Conservation (phyloP, 2,329 filamentous ascomycete genomes). For the Graphilbum fragrans region DNA sequence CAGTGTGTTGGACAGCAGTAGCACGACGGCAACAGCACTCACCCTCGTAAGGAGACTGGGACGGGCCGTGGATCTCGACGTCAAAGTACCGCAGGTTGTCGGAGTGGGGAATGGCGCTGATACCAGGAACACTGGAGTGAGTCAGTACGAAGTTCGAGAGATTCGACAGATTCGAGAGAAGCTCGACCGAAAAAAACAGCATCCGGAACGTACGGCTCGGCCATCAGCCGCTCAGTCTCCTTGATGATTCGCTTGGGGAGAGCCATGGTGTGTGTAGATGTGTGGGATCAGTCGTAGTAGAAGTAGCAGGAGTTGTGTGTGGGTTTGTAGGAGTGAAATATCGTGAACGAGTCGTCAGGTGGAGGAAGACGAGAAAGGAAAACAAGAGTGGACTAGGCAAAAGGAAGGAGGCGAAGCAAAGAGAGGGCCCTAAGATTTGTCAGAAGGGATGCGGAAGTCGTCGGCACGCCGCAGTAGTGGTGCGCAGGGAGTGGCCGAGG, state of each 20-base stretch:
- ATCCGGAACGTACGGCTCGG: slow-evolving; percentile 63
- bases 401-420: too few species aligned
- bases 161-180: background rate
- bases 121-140: slow-evolving; percentile 71
- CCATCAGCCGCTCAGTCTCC: slow-evolving; percentile 94
- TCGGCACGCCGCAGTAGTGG: too few species aligned
- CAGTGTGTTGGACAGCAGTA: background rate
- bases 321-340: too few species aligned
- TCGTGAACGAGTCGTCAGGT: too few species aligned
- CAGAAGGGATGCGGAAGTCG: too few species aligned
- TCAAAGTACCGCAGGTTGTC: slow-evolving; percentile 98
- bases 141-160: background rate
- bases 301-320: too few species aligned
- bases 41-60: slow-evolving; percentile 93
- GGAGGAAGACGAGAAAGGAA: too few species aligned
- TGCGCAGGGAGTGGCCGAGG: too few species aligned
- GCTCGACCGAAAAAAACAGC: background rate
- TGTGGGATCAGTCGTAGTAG: too few species aligned
- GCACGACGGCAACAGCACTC: slow-evolving; percentile 1
- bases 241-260: slow-evolving; percentile 96
- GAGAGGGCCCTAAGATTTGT: too few species aligned
- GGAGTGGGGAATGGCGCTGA: slow-evolving; percentile 89
- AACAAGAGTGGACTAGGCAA: too few species aligned
- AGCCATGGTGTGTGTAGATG: slow-evolving; percentile 51
- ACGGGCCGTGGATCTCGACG: slow-evolving; percentile 87